Base-by-base conservation (phyloP, 495 filamentous ascomycete genomes). In the Aspergillus asperescens region DNA sequence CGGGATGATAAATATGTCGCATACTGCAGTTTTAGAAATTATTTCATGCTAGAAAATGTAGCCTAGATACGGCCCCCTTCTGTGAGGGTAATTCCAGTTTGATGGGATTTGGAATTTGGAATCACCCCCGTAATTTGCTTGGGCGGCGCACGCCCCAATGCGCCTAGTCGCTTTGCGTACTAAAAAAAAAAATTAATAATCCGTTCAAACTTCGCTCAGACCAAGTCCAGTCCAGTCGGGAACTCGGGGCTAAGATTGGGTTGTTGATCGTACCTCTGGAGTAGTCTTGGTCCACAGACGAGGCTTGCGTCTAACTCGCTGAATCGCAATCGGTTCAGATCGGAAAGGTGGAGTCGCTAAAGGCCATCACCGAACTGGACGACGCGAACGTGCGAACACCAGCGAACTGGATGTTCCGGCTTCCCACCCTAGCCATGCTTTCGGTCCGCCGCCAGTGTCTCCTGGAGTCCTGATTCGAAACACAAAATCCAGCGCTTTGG, bases 101-200 rank as follows among this genome's bases (percentile, higher is more conserved):
- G 50, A 20, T 34, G 48, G 19, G 56, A 58, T 60, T 62, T 59
- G 56, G 54, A 57, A 64, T 64, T 60, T 55, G 43, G 47, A 52
- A 57, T 55, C 4, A n/a, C n/a, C n/a, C n/a, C 24, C 12, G 44
- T 35, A 47, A 46, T 46, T 22, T 46, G 60, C 31, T 57, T 56
- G 45, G 53, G 57, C 57, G 56, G 52, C 56, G 57, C 52, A 55
- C 39, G 53, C 35, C 50, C 56, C 50, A 45, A 58, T 52, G 45
- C 48, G 46, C 56, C 56, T 8, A 42, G 37, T 55, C 38, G 39
- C 44, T 50, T 28, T 35, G 32, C 32, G 32, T 35, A 15, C 32
- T 15, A 5, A 16, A 35, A 28, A 4, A 35, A 15, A 35, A 35
- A n/a, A 12, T 15, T 35, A 16, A 35, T 12, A 12, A 35, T 12